phyloP scores from a whole-genome alignment of 83 land plant species.

The Thuja plicata region DNA sequence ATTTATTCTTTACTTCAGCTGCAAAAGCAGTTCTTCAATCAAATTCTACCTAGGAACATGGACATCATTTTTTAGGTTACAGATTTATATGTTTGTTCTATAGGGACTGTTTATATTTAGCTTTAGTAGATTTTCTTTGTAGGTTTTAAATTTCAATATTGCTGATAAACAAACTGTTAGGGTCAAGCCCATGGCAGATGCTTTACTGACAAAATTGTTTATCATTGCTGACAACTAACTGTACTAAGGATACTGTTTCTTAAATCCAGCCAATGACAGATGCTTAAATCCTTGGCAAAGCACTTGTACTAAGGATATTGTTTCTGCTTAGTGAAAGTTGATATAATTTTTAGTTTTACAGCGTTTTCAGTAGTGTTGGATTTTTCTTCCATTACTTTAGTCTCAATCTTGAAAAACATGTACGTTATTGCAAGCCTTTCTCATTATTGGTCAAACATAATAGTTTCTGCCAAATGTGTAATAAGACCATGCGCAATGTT shows the following conservation, averaged over 20 bases:
- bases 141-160: not conserved
- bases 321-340: not conserved
- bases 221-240: no score
- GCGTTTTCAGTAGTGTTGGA: not conserved
- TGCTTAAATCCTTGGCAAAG: not conserved
- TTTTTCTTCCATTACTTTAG: not conserved
- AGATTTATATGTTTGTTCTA: not conserved
- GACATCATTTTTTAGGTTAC: not conserved
- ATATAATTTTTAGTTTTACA: not conserved
- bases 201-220: no score
- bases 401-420: not conserved
- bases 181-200: not conserved
- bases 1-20: not conserved
- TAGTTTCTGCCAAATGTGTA: no score
- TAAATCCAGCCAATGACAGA: not conserved
- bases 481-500: no score
- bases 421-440: not conserved
- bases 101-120: not conserved
- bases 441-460: no score
- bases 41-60: not conserved
- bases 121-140: not conserved
- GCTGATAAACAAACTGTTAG: no score
- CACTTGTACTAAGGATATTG: not conserved
- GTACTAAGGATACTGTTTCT: no score
- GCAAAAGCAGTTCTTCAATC: not conserved